Evolutionary conservation across 768 basidiomycete species (phyloP).

Genomic region (Holtermanniella nyarrowii): DNA sequence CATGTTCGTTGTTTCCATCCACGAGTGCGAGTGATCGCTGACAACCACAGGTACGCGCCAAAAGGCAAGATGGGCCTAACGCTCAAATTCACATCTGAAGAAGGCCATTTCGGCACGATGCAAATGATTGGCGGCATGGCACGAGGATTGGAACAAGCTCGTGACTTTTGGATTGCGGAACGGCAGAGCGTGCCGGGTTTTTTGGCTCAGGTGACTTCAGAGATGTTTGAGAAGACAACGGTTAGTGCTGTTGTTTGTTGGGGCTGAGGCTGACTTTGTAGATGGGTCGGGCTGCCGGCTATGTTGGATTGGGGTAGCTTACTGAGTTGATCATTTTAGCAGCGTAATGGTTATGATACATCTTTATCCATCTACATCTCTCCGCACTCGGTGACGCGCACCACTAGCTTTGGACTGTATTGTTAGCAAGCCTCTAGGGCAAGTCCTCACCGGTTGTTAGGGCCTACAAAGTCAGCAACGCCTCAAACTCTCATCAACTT

Average conservation of each 20-base stretch:
- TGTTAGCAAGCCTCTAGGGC: background rate
- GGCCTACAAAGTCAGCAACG: background rate
- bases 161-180: slow-evolving; percentile 76
- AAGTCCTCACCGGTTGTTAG: slow-evolving; percentile 26
- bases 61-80: slow-evolving; percentile 76
- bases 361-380: slow-evolving; percentile 26
- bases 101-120: slow-evolving; percentile 41
- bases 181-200: slow-evolving; percentile 83
- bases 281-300: slow-evolving; percentile 32
- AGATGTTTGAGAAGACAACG: slow-evolving; percentile 73
- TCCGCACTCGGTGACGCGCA: slow-evolving; percentile 37
- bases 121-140: slow-evolving; percentile 40
- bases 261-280: slow-evolving; percentile 1
- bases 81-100: slow-evolving; percentile 38
- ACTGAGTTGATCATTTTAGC: too few species aligned
- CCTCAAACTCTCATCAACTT: background rate
- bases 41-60: slow-evolving; percentile 53
- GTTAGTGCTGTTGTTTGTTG: slow-evolving; percentile 10
- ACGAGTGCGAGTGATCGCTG: background rate
- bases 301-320: slow-evolving; percentile 18
- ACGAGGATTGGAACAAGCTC: slow-evolving; percentile 53
- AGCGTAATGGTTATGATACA: background rate
- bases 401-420: slow-evolving; percentile 22
- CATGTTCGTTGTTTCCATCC: slow-evolving; percentile 43
- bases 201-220: slow-evolving; percentile 74